Conservation (phyloP, 805 yeast genomes). For the Vanderwaltozyma polyspora region DNA sequence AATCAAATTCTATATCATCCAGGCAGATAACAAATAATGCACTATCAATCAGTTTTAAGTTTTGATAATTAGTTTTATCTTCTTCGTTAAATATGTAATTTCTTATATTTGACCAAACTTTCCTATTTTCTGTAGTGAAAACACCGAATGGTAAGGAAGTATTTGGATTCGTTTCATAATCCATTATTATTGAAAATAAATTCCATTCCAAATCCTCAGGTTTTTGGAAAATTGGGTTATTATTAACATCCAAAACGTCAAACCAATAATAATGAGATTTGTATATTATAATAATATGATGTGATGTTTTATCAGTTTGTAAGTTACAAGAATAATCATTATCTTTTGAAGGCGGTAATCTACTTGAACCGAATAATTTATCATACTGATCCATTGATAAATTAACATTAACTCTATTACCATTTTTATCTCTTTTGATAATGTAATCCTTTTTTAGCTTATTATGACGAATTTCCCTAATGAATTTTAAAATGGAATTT, state of each 20-base stretch:
- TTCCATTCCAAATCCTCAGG: conserved; percentile 69
- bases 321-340: conserved; percentile 44
- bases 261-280: conserved; percentile 92
- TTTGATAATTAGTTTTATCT: conserved; percentile 51
- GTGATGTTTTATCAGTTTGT: conserved; percentile 67
- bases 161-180: conserved; percentile 37
- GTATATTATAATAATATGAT: conserved; percentile 71
- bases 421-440: too few relatives aligned
- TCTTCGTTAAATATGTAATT: conserved; percentile 34
- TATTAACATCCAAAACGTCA: conserved; percentile 68
- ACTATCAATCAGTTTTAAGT: conserved; percentile 63
- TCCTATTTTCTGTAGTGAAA: conserved; percentile 78
- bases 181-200: conserved; percentile 64
- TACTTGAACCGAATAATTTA: conserved; percentile 73
- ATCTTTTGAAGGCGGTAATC: conserved; percentile 53
- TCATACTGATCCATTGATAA: conserved; percentile 89
- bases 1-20: conserved; percentile 58
- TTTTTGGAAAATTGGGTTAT: conserved; percentile 52
- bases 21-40: conserved; percentile 76
- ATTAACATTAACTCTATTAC: conserved; percentile 48
- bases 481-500: conserved; percentile 65
- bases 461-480: conserved; percentile 64
- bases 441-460: conserved; percentile 63
- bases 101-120: conserved; percentile 76
- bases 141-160: conserved; percentile 57